phyloP scores from a whole-genome alignment of 2,329 filamentous ascomycete genomes.

The Fusarium stilboides region DNA sequence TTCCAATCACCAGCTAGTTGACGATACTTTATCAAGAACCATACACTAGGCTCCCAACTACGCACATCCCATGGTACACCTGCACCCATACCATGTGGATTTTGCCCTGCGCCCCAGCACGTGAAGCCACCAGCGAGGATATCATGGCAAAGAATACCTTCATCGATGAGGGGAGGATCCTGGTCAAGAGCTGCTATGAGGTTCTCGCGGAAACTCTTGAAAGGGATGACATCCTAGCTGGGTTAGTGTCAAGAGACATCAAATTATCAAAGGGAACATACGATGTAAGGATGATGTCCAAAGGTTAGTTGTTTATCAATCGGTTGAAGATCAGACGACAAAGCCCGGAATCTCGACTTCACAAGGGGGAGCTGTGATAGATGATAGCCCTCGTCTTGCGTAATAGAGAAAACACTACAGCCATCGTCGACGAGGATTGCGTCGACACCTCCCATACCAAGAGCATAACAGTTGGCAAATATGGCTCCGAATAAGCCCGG shows the following conservation, averaged over 20 bases:
- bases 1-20: constrained; percentile 55
- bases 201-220: constrained; percentile 52
- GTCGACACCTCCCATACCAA: constrained; percentile 50
- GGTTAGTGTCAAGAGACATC: constrained; percentile 20
- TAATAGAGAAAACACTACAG: constrained; percentile 53
- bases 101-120: constrained; percentile 56
- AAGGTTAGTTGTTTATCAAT: constrained; percentile 53
- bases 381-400: constrained; percentile 44
- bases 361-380: constrained; percentile 46
- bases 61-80: constrained; percentile 61
- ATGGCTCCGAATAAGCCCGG: constrained; percentile 54
- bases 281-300: constrained; percentile 55
- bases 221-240: constrained; percentile 55
- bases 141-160: constrained; percentile 56
- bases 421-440: constrained; percentile 48
- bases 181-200: constrained; percentile 46
- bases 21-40: constrained; percentile 62
- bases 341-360: constrained; percentile 43
- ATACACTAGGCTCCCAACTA: constrained; percentile 61
- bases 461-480: constrained; percentile 56
- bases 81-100: constrained; percentile 51
- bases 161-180: constrained; percentile 52
- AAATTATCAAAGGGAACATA: constrained; percentile 16
- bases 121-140: constrained; percentile 54
- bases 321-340: constrained; percentile 53